Evolutionary conservation across 352 stramenopile genomes (phyloP).

Genomic region (Phytophthora kernoviae): DNA sequence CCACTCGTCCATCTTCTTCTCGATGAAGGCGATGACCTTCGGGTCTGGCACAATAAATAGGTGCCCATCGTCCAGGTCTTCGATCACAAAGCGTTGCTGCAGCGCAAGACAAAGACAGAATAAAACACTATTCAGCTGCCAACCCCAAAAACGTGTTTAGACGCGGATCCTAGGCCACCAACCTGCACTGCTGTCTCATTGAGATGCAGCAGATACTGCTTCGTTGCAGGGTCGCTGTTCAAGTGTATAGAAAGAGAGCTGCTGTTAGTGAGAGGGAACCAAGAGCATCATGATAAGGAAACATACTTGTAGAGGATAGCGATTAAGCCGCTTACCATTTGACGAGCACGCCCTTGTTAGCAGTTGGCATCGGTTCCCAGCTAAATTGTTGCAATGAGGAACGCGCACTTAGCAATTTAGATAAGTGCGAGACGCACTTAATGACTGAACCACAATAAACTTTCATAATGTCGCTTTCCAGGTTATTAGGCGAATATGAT

Average conservation of each 20-base stretch:
- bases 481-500: no score
- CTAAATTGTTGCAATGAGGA: no score
- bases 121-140: no score
- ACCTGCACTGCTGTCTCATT: conserved; percentile 88
- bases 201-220: conserved; percentile 86
- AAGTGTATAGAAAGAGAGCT: conserved; percentile 13
- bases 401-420: not conserved
- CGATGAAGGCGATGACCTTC: conserved; percentile 84
- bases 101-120: not conserved
- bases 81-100: conserved; percentile 86
- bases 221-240: conserved; percentile 77
- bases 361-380: conserved; percentile 84
- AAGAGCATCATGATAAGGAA: not conserved
- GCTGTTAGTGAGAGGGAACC: conserved; percentile 3
- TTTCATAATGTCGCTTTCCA: no score
- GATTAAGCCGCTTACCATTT: conserved; percentile 60
- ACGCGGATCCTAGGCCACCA: not conserved
- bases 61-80: conserved; percentile 85
- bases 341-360: conserved; percentile 85
- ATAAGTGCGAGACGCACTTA: not conserved
- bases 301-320: not conserved
- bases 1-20: conserved; percentile 91
- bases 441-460: no score
- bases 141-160: no score
- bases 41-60: conserved; percentile 88